Conservation (phyloP, 805 yeast genomes). For the Cyberlindnera galapagoensis region DNA sequence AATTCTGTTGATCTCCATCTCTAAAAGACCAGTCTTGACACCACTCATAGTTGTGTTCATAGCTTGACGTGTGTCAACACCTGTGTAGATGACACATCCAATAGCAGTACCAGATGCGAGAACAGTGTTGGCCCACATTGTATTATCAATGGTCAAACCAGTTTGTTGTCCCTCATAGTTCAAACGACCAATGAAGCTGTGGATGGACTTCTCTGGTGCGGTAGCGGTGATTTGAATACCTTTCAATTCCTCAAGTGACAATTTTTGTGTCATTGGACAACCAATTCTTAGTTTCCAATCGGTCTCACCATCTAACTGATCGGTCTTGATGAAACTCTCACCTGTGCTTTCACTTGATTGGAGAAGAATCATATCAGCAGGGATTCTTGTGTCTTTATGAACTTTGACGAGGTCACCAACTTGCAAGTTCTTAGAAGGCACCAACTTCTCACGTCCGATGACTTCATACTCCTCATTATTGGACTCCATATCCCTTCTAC, state of each 20-base stretch:
- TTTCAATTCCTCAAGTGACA: conserved; percentile 44
- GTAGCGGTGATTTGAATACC: conserved; percentile 58
- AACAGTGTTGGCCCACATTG: conserved; percentile 98
- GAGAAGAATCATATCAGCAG: conserved; percentile 85
- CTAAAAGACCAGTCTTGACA: conserved; percentile 84
- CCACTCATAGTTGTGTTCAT: conserved; percentile 86
- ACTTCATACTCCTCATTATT: conserved; percentile 80
- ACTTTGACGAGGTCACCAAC: conserved; percentile 84
- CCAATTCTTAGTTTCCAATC: conserved; percentile 96
- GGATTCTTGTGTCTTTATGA: conserved; percentile 79
- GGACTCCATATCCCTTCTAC: conserved; percentile 85
- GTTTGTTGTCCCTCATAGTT: conserved; percentile 49
- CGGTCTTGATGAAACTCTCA: conserved; percentile 91
- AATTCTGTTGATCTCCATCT: conserved; percentile 80
- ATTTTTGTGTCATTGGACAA: conserved; percentile 59
- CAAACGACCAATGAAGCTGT: conserved; percentile 71
- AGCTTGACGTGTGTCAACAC: conserved; percentile 88
- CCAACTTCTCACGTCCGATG: conserved; percentile 37
- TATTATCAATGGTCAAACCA: conserved; percentile 80
- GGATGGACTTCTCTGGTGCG: conserved; percentile 82
- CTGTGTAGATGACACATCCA: conserved; percentile 87
- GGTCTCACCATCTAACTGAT: conserved; percentile 97
- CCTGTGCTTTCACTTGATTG: conserved; percentile 80
- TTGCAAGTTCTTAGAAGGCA: conserved; percentile 53
- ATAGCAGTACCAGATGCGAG: conserved; percentile 89